A percentile compares a stretch with the other conserved stretches of the same genome.
phyloP scores from a whole-genome alignment of 331 rosid genomes.

The Pyracantha coccinea region DNA sequence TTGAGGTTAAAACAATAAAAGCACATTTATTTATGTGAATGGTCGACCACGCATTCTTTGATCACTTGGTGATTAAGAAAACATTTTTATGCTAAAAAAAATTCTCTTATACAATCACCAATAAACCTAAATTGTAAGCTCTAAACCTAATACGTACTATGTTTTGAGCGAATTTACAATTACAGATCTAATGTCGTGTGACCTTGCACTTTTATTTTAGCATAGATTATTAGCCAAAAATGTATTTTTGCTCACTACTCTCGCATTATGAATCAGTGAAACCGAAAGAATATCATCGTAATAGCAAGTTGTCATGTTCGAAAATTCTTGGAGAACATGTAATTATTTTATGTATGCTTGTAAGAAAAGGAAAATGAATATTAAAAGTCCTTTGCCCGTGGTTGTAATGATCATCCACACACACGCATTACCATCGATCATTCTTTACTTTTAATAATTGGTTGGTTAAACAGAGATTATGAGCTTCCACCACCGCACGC shows the following conservation, averaged over 20 bases:
- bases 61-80: no score
- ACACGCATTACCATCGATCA: not conserved
- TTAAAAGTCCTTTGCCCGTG: not conserved
- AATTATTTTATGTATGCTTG: not conserved
- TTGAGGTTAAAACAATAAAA: no score
- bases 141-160: no score
- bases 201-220: not conserved
- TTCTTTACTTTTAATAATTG: not conserved
- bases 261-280: no score
- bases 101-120: not conserved
- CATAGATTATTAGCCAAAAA: rapidly evolving
- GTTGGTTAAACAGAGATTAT: not conserved
- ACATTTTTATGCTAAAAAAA: no score
- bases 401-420: not conserved
- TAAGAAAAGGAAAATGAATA: not conserved
- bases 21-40: no score
- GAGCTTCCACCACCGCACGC: not conserved
- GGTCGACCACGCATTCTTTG: no score
- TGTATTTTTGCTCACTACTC: no score
- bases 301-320: not conserved
- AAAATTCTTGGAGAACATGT: not conserved
- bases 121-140: no score
- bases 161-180: no score
- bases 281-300: no score
- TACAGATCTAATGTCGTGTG: not conserved